Evolutionary conservation across 1,284 basidiomycete species (phyloP), one percentile per base, ranked within the genome.

Genomic region (Hypsizygus ulmarius): DNA sequence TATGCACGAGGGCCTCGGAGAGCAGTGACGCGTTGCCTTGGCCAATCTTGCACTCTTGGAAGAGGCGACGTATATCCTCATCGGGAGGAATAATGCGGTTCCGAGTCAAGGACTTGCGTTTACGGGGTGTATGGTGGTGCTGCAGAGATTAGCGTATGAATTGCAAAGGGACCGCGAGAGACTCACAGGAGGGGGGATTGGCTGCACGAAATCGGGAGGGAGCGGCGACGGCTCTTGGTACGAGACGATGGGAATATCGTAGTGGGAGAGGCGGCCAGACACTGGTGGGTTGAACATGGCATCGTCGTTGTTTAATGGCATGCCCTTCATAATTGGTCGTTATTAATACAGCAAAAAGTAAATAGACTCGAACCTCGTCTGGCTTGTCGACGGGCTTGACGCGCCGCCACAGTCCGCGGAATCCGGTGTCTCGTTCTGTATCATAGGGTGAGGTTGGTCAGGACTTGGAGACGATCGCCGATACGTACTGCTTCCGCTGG

Each of bases 21-120:
- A 92, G 68, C 6, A 92, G 51, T 33, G 69, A 64, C 0, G 89
- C 87, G 57, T 90, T 90, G 5, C 82, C 84, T 39, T 75, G 73
- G 5, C 83, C 88, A 45, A 90, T 79, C 55, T 81, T 81, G 65
- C 88, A 91, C 60, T 92, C 89, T 58, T 88, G 82, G 60, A 87
- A 82, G 42, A 92, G 64, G 9, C 86, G 74, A 4, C 84, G 75
- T 49, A 90, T 88, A 59, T 90, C 87, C 58, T 90, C 87, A 35
- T 89, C 85, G 3, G 66, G 75, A 0, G 87, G 81, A 40, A 90
- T 87, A 39, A 90, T 79, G 2, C 79, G 74, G 50, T 77, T 73
- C 6, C 70, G 66, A 3, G 62, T 62, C 1, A 73, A 69, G 3
- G 73, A 71, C 45, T 70, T 68, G 39, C 69, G 68, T 54, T 70